Evolutionary conservation across 2,329 filamentous ascomycete genomes (phyloP).

Genomic region (Fusarium buxicola): DNA sequence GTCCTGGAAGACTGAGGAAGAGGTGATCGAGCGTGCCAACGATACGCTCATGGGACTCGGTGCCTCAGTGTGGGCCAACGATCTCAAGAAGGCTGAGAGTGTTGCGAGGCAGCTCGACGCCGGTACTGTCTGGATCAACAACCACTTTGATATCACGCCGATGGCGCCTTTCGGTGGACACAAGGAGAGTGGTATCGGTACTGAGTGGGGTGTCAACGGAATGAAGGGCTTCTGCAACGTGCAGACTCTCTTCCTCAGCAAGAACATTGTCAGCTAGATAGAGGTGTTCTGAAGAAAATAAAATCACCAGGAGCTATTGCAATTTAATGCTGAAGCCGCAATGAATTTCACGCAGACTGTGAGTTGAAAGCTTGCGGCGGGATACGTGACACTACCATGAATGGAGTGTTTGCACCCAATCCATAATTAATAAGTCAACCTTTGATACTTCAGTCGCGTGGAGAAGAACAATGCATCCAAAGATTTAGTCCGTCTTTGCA

Average conservation of each 20-base stretch:
- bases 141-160: slow-evolving; percentile 59
- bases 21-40: slow-evolving; percentile 69
- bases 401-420: too few relatives aligned
- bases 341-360: too few relatives aligned
- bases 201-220: slow-evolving; percentile 55
- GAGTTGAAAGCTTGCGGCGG: too few relatives aligned
- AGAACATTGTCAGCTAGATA: slow-evolving; percentile 17
- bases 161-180: slow-evolving; percentile 56
- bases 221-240: slow-evolving; percentile 50
- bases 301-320: too few relatives aligned
- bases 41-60: slow-evolving; percentile 65
- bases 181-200: slow-evolving; percentile 58
- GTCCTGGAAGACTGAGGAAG: slow-evolving; percentile 69
- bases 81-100: slow-evolving; percentile 60
- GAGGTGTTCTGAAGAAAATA: too few relatives aligned
- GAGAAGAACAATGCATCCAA: too few relatives aligned
- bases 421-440: too few relatives aligned
- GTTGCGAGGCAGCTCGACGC: slow-evolving; percentile 66
- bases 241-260: slow-evolving; percentile 42
- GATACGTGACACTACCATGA: too few relatives aligned
- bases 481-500: too few relatives aligned
- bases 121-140: slow-evolving; percentile 71
- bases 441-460: too few relatives aligned
- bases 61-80: slow-evolving; percentile 66
- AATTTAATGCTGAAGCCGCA: too few relatives aligned